phyloP scores from a whole-genome alignment of 257 asterid species.

The Echium plantagineum region DNA sequence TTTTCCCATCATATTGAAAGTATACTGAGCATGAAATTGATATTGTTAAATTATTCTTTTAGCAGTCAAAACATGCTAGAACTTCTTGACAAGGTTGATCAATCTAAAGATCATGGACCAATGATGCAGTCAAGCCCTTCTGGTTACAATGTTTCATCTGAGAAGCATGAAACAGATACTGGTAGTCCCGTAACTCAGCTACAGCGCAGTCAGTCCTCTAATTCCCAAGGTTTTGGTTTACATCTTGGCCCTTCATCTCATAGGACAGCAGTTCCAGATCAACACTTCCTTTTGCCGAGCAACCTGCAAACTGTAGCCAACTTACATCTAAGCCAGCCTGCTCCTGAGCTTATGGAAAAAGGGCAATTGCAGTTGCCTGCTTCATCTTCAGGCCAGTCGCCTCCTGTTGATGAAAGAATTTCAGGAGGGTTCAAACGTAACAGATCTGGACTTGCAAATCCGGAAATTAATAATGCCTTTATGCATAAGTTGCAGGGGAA shows the following conservation, averaged over 20 bases:
- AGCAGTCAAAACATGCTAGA: slow-evolving; percentile 86
- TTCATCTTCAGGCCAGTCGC: slow-evolving; percentile 35
- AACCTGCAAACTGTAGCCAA: slow-evolving; percentile 28
- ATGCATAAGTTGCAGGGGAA: slow-evolving; percentile 30
- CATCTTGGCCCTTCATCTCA: slow-evolving; percentile 95
- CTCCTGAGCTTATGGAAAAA: slow-evolving; percentile 36
- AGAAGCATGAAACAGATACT: slow-evolving; percentile 34
- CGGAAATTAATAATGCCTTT: slow-evolving; percentile 24
- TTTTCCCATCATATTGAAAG: too few relatives aligned
- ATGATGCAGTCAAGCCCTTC: slow-evolving; percentile 26
- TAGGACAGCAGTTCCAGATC: slow-evolving; percentile 29
- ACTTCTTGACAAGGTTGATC: slow-evolving; percentile 89
- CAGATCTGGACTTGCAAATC: slow-evolving; percentile 31
- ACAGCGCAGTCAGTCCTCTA: slow-evolving; percentile 45
- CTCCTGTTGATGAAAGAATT: slow-evolving; percentile 26
- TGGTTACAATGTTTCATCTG: slow-evolving; percentile 38
- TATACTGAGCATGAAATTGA: neutral
- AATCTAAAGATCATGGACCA: slow-evolving; percentile 38
- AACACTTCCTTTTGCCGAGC: slow-evolving; percentile 33
- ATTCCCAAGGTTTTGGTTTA: slow-evolving; percentile 76
- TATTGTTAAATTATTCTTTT: slow-evolving; percentile 13
- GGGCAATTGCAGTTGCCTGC: slow-evolving; percentile 21
- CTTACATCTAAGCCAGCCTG: slow-evolving; percentile 25
- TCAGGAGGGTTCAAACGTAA: slow-evolving; percentile 25
- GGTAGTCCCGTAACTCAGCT: slow-evolving; percentile 40